Evolutionary conservation across 768 basidiomycete genomes (phyloP), one percentile per base, ranked within the genome.

Genomic region (Tremella fuciformis): DNA sequence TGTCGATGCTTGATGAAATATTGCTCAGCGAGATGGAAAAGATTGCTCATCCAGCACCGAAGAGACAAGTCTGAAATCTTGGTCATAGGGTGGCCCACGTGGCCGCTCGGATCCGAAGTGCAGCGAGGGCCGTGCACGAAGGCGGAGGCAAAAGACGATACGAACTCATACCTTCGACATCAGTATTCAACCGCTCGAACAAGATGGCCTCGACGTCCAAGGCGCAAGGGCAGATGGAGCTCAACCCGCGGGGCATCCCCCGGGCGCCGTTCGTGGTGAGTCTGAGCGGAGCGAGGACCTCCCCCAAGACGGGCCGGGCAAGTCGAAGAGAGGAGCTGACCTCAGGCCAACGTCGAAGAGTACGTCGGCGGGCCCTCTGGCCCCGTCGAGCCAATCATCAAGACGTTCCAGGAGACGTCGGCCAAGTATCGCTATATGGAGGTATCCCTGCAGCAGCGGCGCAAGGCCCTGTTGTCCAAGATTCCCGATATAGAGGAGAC

Each of bases 371-470:
- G 88, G 0, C 81, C 86, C 21, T 85, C 90, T 47, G 87, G 81
- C 1, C 87, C 87, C 49, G 84, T 88, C 21, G 93, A 97, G 72
- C 80, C 78, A 24, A 83, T 87, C 0, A 81, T 99, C 59, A 86
- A 84, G 74, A 81, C 81, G 42, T 88, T 97, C 72, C 89, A 96
- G 73, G 91, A 94, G 78, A 91, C 90, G 21, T 83, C 96, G 77
- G 88, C 92, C 68, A 98, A 99, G 82, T 98, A 99, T 81, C 88
- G 89, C 50, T 97, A 94, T 79, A 98, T 99, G 94, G 94, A 98
- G 66, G 79, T 84, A 15, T 92, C 85, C 73, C 80, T 93, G 50
- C 80, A 85, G 6, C 87, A 91, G 70, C 83, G 92, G 47, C 82
- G 88, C 53, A 82, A 82, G 52, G 84, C 87, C 16, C 81, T 97